These are phyloP conservation scores for Epichloe sibirici DNA, from an alignment of 2,329 filamentous ascomycete genomes.

Conservation along the genomic window DNA sequence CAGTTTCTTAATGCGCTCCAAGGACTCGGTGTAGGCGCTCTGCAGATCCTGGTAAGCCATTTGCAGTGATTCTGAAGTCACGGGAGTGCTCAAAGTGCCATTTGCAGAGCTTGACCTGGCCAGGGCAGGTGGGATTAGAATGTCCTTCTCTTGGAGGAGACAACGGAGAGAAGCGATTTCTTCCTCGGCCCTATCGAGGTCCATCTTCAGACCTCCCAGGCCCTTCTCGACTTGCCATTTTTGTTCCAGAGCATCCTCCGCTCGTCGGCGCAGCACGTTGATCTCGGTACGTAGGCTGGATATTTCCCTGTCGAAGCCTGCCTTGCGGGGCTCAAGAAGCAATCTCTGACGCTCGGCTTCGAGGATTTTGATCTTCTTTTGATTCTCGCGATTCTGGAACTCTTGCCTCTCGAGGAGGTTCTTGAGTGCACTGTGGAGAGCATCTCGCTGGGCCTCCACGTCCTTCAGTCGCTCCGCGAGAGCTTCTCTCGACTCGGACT, in stretches of 20 bases:
- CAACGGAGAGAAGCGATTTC: constrained; percentile 76
- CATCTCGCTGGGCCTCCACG: constrained; percentile 85
- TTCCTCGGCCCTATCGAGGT: constrained; percentile 86
- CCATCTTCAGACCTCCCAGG: constrained; percentile 81
- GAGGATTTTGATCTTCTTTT: constrained; percentile 65
- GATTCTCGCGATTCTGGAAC: constrained; percentile 69
- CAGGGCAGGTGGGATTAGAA: constrained; percentile 53
- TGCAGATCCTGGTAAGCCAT: constrained; percentile 65
- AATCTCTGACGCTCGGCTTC: constrained; percentile 70
- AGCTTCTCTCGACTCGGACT: constrained; percentile 50
- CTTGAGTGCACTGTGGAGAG: constrained; percentile 76
- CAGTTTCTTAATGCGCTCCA: constrained; percentile 54
- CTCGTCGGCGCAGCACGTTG: constrained; percentile 67
- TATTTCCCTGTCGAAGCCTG: constrained; percentile 77
- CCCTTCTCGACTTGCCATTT: constrained; percentile 96
- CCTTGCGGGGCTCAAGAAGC: constrained; percentile 54
- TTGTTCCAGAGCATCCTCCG: constrained; percentile 86
- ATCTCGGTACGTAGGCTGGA: constrained; percentile 71
- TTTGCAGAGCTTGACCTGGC: constrained; percentile 29
- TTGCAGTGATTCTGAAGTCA: constrained; percentile 60
- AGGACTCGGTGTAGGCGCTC: constrained; percentile 52
- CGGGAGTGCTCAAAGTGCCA: constrained; percentile 24
- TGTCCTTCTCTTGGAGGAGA: constrained; percentile 73
- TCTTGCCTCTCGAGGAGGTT: constrained; percentile 77
- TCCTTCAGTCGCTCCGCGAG: constrained; percentile 77